Base-by-base conservation (phyloP, 192 early-diverging fungal species). In the Rhizophagus clarus region DNA sequence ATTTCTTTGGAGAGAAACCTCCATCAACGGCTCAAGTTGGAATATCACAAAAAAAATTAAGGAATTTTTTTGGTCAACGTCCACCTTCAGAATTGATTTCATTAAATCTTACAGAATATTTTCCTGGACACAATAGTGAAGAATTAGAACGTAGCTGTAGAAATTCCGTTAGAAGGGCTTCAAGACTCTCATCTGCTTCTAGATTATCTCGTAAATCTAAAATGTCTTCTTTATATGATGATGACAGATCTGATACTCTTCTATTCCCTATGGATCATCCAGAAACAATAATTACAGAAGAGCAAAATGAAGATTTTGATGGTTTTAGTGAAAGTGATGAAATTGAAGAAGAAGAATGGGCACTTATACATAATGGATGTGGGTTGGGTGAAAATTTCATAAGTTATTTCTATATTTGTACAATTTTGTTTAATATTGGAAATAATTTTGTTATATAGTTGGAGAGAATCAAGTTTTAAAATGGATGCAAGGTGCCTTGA, bases 61-160 rank as follows among this genome's bases (percentile, higher is more conserved):
- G 86, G 45, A 90, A 93, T 49, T 96, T 98, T 82, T 96, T 99
- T 83, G 97, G 96, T 47, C 96, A 98, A 82, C 92, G 98, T 12
- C 98, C 98, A 9, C 95, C 94, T 0, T 95, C 96, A 14, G 96
- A 98, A 84, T 88, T 95, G 49, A 97, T 99, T 82, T 95, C 94
- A 31, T 93, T 93, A 78, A 94, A 98, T 78, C 88, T 99, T 56
- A 89, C 92, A 66, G 93, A 95, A 77, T 99, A 95, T 84, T 99
- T 99, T 84, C 97, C 97, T 3, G 85, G 85, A 5, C 85, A 86
- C 72, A 78, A 82, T 81, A 86, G 77, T 56, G 77, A 79, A 70
- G 77, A 79, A 26, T 56, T 79, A 40, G 67, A 68, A 61, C 64
- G 77, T 34, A 79, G 77, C 56, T 45, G 29, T 56, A 79, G 77